These are phyloP conservation scores for Astrephomene gubernaculifera DNA, from an alignment of 139 green algal genomes.

Conservation along the genomic window DNA sequence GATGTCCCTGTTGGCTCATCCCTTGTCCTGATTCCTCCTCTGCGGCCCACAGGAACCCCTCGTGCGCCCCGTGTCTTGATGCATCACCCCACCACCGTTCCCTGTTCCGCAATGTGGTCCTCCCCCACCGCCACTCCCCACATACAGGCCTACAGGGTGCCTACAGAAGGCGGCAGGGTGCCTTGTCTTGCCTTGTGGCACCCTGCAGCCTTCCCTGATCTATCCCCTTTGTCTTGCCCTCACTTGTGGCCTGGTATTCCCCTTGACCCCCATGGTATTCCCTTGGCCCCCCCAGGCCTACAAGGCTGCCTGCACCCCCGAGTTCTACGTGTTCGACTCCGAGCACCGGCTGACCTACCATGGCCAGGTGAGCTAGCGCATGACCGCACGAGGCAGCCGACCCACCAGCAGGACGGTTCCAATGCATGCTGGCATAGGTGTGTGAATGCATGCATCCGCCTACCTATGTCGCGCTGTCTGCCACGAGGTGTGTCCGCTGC, in stretches of 20 bases:
- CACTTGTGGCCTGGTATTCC: too few relatives aligned
- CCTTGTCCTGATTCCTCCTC: background rate
- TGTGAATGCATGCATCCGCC: background rate
- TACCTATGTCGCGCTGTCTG: too few relatives aligned
- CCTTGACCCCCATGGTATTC: background rate
- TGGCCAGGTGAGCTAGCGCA: conserved; percentile 58
- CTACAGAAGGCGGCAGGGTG: too few relatives aligned
- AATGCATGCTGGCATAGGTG: background rate
- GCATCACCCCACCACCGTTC: background rate
- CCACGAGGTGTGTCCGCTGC: too few relatives aligned
- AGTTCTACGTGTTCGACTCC: conserved; percentile 79
- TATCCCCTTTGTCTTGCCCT: too few relatives aligned
- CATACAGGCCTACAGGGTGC: background rate
- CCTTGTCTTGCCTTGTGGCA: background rate
- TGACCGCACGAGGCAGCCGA: background rate
- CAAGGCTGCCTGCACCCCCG: conserved; percentile 61
- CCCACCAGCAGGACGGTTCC: background rate
- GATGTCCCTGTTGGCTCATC: too few relatives aligned
- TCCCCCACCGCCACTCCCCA: background rate
- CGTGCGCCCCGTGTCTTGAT: background rate
- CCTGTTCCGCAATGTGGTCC: background rate
- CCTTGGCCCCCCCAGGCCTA: conserved; percentile 59
- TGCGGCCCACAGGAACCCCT: background rate
- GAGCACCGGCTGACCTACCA: conserved; percentile 81
- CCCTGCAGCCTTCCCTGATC: background rate